Conservation (phyloP, 257 asterid species). For the Solanum neorickii region DNA sequence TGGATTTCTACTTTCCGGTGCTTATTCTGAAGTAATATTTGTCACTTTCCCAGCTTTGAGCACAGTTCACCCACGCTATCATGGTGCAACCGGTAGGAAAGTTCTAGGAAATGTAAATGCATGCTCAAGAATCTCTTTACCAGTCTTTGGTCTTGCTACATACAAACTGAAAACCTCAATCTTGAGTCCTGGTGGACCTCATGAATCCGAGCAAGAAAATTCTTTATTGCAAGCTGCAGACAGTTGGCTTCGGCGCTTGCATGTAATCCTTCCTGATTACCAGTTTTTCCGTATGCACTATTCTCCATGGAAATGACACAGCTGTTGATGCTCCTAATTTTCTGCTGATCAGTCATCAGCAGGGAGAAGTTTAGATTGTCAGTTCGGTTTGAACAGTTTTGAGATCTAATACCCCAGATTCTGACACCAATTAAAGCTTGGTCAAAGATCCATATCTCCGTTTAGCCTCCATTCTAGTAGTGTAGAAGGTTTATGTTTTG, state of each 20-base stretch:
- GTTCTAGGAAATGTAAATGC: slow-evolving; percentile 23
- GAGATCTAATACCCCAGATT: not conserved
- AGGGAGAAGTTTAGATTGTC: not conserved
- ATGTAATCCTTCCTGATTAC: slow-evolving; percentile 56
- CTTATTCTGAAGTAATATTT: not conserved
- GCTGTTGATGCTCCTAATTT: not conserved
- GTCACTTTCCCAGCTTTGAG: slow-evolving; percentile 35
- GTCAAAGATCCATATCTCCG: not conserved
- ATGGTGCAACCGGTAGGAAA: slow-evolving; percentile 24
- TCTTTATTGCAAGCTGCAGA: slow-evolving; percentile 50
- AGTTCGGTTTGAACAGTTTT: slow-evolving; percentile 4
- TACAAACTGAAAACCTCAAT: slow-evolving; percentile 60
- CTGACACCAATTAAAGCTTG: not conserved
- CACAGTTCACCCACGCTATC: slow-evolving; percentile 15
- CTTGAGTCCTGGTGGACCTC: slow-evolving; percentile 42
- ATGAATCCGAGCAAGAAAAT: slow-evolving; percentile 58
- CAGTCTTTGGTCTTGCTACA: slow-evolving; percentile 70
- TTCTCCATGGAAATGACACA: slow-evolving; percentile 30
- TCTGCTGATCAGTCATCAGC: not conserved
- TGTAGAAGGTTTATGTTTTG: not conserved
- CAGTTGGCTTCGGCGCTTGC: slow-evolving; percentile 42
- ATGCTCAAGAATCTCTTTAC: slow-evolving; percentile 41
- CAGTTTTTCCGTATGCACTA: slow-evolving; percentile 42
- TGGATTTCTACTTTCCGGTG: not conserved
- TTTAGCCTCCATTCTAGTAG: not conserved